phyloP scores from a whole-genome alignment of 208 protist species.

The Strigomonas galati region DNA sequence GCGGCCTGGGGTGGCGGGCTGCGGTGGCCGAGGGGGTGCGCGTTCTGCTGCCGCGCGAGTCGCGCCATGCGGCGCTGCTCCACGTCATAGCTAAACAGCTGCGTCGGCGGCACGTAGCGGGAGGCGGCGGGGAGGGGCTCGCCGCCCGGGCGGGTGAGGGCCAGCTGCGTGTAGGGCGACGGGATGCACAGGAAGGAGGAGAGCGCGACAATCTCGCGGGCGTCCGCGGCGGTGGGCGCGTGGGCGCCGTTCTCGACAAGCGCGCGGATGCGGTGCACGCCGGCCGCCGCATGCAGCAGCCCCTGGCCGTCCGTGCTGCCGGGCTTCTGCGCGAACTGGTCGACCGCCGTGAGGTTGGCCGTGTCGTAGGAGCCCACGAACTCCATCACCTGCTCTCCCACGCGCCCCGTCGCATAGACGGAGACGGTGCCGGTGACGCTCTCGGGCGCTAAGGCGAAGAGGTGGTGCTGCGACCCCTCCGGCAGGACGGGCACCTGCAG shows the following conservation, averaged over 20 bases:
- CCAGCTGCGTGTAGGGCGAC: conserved; percentile 58
- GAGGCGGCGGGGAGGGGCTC: background rate
- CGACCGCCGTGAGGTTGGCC: background rate
- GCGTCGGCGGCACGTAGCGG: background rate
- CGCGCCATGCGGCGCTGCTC: conserved; percentile 9
- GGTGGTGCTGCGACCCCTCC: conserved; percentile 29
- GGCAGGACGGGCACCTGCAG: conserved; percentile 25
- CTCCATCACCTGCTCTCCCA: conserved; percentile 50
- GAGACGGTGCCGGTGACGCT: conserved; percentile 20
- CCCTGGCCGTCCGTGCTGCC: conserved; percentile 2
- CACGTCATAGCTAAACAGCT: conserved; percentile 17
- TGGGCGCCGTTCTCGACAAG: conserved; percentile 25
- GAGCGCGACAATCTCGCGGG: conserved; percentile 41
- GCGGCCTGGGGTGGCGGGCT: background rate
- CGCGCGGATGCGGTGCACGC: conserved; percentile 31
- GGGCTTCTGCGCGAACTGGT: background rate
- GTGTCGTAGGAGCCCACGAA: conserved; percentile 36
- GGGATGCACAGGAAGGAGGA: conserved; percentile 36
- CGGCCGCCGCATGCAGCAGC: conserved; percentile 46
- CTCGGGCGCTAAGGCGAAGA: conserved; percentile 36
- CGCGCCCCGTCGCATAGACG: conserved; percentile 22
- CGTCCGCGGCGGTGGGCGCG: conserved; percentile 23
- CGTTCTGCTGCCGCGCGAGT: conserved; percentile 8
- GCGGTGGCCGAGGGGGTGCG: background rate
- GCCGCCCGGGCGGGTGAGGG: background rate